Evolutionary conservation across 257 asterid species (phyloP), one percentile per base, ranked within the genome.

Genomic region (Capsicum chinense): DNA sequence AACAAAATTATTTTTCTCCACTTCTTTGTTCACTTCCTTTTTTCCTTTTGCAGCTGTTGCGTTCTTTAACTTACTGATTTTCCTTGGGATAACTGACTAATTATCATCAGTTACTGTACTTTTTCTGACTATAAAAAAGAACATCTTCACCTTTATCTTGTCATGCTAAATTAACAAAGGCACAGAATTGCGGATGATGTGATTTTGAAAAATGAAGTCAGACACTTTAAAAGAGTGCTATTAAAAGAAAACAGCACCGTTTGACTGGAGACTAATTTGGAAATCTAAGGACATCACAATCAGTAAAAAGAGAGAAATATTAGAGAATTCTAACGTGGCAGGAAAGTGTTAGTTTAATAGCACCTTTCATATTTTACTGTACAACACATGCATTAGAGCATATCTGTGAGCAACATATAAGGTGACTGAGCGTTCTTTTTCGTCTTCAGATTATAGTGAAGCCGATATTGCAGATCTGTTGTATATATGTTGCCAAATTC

Each of bases 61-160:
- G 3, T 67, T 37, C 74, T 35, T 67, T 67, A 67, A 67, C 50
- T 67, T 67, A 5, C 10, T 67, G 17, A 37, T 67, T 37, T 67
- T 35, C 74, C 50, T 35, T 14, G 50, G 11, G 21, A 67, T 67
- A 37, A 14, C 50, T 37, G 47, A 33, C 73, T 66, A 66, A 66
- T 64, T 64, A 35, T 35, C 73, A 33, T 66, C 73, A 66, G 4
- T 13, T 1, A 33, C 10, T 66, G 73, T 26, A 63, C 70, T 42
- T 63, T 63, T 11, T 8, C 70, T 4, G 16, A 26, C 70, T 26
- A 64, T 26, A 64, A 26, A 66, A 33, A 5, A 66, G 33, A 12
- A 33, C 73, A 33, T 66, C 47, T 66, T 33, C 73, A 66, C 12
- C 73, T 66, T 66, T 66, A 66, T 66, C 73, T 66, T 66, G 73